These are phyloP conservation scores for Coniosporium apollinis DNA, from an alignment of 495 filamentous ascomycete species.

Conservation along the genomic window DNA sequence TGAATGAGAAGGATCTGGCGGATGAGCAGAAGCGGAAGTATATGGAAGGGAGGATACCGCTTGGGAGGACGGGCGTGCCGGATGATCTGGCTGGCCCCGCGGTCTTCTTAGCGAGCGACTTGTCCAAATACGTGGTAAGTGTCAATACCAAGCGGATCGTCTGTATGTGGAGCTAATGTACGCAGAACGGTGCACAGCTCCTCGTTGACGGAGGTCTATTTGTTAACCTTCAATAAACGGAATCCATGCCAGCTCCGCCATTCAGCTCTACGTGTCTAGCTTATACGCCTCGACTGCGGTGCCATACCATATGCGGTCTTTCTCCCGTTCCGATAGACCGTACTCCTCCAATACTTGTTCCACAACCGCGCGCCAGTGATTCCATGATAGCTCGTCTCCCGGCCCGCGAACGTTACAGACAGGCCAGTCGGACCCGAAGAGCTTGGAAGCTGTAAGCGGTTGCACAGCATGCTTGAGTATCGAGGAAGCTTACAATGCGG, in stretches of 20 bases:
- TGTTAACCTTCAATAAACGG: constrained; percentile 48
- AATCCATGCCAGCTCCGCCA: too few relatives aligned
- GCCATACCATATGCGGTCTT: constrained; percentile 47
- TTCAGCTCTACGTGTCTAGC: too few relatives aligned
- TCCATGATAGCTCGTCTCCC: constrained; percentile 33
- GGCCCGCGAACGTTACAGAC: constrained; percentile 58
- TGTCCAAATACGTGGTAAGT: constrained; percentile 22
- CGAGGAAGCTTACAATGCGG: too few relatives aligned
- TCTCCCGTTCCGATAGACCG: constrained; percentile 38
- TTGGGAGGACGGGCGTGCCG: constrained; percentile 55
- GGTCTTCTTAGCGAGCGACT: constrained; percentile 67
- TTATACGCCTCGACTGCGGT: constrained; percentile 34
- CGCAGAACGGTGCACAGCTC: constrained; percentile 60
- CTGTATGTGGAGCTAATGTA: constrained; percentile 1
- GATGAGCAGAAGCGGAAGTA: constrained; percentile 55
- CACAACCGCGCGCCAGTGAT: constrained; percentile 38
- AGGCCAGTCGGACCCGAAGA: constrained; percentile 88
- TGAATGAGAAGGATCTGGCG: constrained; percentile 69
- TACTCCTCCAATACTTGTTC: constrained; percentile 42
- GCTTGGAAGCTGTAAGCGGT: too few relatives aligned
- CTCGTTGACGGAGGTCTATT: constrained; percentile 73
- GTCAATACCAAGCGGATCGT: not conserved
- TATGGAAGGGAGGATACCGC: constrained; percentile 71
- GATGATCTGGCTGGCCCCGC: constrained; percentile 65
- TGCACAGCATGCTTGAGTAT: too few relatives aligned